Evolutionary conservation across 2,329 filamentous ascomycete species (phyloP).

Genomic region (Graphilbum sp.): DNA sequence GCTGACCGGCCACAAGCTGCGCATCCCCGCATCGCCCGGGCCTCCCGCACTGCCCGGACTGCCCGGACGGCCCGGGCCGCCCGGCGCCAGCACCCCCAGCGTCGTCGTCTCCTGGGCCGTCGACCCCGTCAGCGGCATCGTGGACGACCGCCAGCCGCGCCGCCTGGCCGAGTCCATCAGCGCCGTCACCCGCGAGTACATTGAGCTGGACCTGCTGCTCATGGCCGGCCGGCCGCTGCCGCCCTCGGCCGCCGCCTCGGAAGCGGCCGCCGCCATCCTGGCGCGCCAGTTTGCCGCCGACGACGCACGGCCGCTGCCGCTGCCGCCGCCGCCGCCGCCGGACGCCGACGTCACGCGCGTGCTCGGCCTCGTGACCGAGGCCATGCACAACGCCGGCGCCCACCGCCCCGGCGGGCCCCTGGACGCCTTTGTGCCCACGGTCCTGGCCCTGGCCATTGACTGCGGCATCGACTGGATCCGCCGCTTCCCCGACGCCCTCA

Average conservation of each 20-base stretch:
- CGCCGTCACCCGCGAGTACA: constrained; percentile 7
- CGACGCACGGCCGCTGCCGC: neutral
- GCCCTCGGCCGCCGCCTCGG: neutral
- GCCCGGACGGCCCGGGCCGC: too few species aligned
- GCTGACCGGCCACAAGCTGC: neutral
- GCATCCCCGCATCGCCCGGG: too few species aligned
- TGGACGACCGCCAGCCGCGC: constrained; percentile 1
- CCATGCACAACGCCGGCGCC: neutral
- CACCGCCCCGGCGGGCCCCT: neutral
- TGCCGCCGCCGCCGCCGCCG: neutral
- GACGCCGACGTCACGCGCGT: neutral
- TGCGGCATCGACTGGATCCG: constrained; percentile 8
- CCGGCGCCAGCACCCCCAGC: too few species aligned
- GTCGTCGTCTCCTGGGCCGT: constrained; percentile 1
- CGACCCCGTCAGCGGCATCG: constrained; percentile 3
- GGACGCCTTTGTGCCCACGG: neutral
- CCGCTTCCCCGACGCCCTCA: constrained; percentile 5
- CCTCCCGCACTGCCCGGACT: too few species aligned
- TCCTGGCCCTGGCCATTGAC: constrained; percentile 8
- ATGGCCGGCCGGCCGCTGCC: constrained; percentile 4
- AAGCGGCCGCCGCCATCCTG: neutral
- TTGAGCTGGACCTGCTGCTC: constrained; percentile 11
- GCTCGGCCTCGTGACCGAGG: neutral
- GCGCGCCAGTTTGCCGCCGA: neutral
- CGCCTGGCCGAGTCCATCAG: constrained; percentile 4